Conservation (phyloP, 2,329 filamentous ascomycete genomes). For the Xylaria arbuscula region DNA sequence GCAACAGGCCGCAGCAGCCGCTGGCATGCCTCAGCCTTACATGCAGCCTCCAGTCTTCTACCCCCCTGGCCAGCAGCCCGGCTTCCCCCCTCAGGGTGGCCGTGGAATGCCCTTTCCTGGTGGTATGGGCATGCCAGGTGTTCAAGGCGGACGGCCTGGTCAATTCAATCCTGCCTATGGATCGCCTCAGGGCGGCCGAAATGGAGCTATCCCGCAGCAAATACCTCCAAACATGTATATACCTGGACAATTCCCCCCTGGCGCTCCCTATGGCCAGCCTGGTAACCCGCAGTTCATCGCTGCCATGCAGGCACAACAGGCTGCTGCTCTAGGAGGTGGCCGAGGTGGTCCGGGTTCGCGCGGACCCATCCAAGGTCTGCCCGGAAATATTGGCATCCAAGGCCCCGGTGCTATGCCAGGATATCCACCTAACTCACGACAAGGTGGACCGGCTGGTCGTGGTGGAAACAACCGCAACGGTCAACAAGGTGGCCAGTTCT, state of each 20-base stretch:
- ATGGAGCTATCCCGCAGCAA: conserved; percentile 81
- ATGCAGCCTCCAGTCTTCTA: conserved; percentile 95
- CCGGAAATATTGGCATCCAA: conserved; percentile 72
- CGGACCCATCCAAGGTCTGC: conserved; percentile 80
- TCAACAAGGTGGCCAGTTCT: conserved; percentile 54
- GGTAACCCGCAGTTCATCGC: conserved; percentile 82
- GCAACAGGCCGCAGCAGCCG: conserved; percentile 94
- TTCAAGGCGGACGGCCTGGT: conserved; percentile 83
- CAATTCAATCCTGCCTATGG: conserved; percentile 84
- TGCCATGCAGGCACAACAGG: conserved; percentile 80
- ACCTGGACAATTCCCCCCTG: conserved; percentile 82
- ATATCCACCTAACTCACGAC: conserved; percentile 66
- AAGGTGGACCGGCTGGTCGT: conserved; percentile 52
- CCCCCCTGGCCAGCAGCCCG: conserved; percentile 81
- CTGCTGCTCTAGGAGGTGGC: conserved; percentile 67
- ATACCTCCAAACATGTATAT: conserved; percentile 90
- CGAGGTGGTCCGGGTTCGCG: conserved; percentile 73
- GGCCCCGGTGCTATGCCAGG: conserved; percentile 63
- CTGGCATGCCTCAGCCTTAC: conserved; percentile 86
- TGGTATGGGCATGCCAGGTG: conserved; percentile 73
- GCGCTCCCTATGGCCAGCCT: conserved; percentile 81
- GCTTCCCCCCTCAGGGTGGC: conserved; percentile 72
- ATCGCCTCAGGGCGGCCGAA: conserved; percentile 87
- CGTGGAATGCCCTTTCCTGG: conserved; percentile 74
- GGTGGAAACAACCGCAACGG: conserved; percentile 59